Conservation (phyloP, 768 basidiomycete genomes). For the Ramaria rubella region DNA sequence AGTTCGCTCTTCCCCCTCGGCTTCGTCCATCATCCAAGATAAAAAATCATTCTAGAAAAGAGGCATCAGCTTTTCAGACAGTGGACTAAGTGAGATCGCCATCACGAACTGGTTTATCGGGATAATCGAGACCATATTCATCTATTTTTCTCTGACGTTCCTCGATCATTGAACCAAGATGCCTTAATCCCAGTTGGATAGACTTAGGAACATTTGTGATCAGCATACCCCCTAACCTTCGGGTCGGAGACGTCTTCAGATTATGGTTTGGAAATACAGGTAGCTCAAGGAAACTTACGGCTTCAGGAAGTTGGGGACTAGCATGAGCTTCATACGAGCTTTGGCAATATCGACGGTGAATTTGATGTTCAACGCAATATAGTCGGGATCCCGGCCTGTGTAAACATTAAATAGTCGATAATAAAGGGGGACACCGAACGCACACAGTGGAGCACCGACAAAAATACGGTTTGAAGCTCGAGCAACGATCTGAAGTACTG, state of each 20-base stretch:
- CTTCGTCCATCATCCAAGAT: conserved; percentile 40
- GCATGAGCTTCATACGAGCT: neutral
- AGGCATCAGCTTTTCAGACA: neutral
- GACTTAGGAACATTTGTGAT: conserved; percentile 8
- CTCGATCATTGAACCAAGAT: conserved; percentile 26
- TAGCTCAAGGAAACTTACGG: conserved; percentile 4
- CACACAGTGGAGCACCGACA: no score
- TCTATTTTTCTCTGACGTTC: conserved; percentile 21
- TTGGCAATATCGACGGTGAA: conserved; percentile 4
- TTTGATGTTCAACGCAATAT: conserved; percentile 1
- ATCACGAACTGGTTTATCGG: conserved; percentile 29
- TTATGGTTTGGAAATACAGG: neutral
- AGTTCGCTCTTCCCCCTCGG: conserved; percentile 26
- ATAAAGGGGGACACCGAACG: no score
- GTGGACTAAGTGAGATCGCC: neutral
- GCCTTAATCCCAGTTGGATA: conserved; percentile 10
- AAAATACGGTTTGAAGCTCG: no score
- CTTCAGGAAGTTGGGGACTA: conserved; percentile 17
- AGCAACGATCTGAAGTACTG: neutral
- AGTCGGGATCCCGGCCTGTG: conserved; percentile 5
- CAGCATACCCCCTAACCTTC: conserved; percentile 4
- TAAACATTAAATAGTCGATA: no score
- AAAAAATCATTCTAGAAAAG: conserved; percentile 37
- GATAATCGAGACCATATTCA: no score
- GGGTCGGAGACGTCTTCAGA: no score